Evolutionary conservation across 208 protist species (phyloP).

Genomic region (Trypanosoma caninum): DNA sequence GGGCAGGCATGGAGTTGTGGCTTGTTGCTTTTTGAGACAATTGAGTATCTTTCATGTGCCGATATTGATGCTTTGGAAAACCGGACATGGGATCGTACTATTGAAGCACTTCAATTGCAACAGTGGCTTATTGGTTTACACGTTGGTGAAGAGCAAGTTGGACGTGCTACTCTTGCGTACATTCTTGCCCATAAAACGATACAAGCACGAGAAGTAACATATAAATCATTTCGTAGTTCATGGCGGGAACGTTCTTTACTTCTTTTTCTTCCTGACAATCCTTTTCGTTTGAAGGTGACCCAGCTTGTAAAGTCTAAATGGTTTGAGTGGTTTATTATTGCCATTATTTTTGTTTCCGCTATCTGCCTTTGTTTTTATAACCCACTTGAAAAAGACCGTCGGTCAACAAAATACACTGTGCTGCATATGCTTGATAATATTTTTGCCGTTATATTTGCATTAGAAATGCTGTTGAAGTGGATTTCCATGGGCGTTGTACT

Average conservation of each 20-base stretch:
- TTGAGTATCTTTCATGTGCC: conserved; percentile 75
- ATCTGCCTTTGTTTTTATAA: conserved; percentile 76
- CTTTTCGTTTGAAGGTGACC: conserved; percentile 43
- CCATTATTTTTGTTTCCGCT: conserved; percentile 65
- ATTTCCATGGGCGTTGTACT: conserved; percentile 84
- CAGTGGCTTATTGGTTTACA: conserved; percentile 86
- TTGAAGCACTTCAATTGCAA: conserved; percentile 79
- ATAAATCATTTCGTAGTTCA: conserved; percentile 35
- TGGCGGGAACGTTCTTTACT: conserved; percentile 76
- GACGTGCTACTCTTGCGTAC: conserved; percentile 85
- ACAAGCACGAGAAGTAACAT: conserved; percentile 37
- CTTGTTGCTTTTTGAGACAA: conserved; percentile 86
- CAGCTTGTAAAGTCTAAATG: conserved; percentile 46
- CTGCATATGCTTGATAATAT: conserved; percentile 81
- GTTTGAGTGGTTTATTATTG: conserved; percentile 68
- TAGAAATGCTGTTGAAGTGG: conserved; percentile 90
- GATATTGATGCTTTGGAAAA: conserved; percentile 56
- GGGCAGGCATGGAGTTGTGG: conserved; percentile 89
- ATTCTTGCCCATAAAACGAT: conserved; percentile 72
- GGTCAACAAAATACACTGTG: conserved; percentile 62
- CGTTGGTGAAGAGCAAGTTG: conserved; percentile 89
- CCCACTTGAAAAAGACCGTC: conserved; percentile 40
- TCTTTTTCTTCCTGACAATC: conserved; percentile 49
- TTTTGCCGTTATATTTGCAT: conserved; percentile 75
- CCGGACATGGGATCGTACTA: conserved; percentile 67